A percentile compares a stretch with the other conserved stretches of the same genome.
These are phyloP conservation scores for Dissophora globulifera DNA, from an alignment of 192 early-diverging fungal genomes.

Conservation along the genomic window DNA sequence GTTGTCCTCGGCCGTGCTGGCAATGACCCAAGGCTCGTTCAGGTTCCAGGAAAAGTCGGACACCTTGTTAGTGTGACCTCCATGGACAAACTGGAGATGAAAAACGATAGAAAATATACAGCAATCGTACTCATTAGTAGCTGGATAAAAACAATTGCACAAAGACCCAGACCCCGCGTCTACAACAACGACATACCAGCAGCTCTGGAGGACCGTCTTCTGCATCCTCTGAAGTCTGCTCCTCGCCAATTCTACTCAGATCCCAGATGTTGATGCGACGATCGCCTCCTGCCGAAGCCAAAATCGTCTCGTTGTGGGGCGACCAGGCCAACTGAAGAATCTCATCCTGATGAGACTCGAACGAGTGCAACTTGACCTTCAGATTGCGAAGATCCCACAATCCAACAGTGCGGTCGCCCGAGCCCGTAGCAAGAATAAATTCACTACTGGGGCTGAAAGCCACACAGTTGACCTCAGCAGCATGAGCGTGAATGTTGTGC, in stretches of 20 bases:
- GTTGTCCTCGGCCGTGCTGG: constrained; percentile 96
- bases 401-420: constrained; percentile 92
- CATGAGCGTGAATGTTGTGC: constrained; percentile 84
- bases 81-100: constrained; percentile 87
- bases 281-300: constrained; percentile 92
- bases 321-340: constrained; percentile 95
- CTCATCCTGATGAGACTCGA: constrained; percentile 92
- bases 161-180: no score
- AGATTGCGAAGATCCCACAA: constrained; percentile 98
- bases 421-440: constrained; percentile 91
- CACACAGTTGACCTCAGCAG: constrained; percentile 93
- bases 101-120: background rate
- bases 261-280: constrained; percentile 96
- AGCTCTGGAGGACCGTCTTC: constrained; percentile 98
- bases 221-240: constrained; percentile 94
- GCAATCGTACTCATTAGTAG: no score
- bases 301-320: constrained; percentile 89
- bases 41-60: constrained; percentile 97
- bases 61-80: constrained; percentile 97
- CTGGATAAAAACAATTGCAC: no score
- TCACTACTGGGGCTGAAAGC: constrained; percentile 94
- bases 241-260: constrained; percentile 91
- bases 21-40: constrained; percentile 93
- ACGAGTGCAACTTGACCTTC: constrained; percentile 82
- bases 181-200: constrained; percentile 68